These are phyloP conservation scores for Pleurotus salmoneostramineus DNA, from an alignment of 768 basidiomycete genomes.

Conservation along the genomic window DNA sequence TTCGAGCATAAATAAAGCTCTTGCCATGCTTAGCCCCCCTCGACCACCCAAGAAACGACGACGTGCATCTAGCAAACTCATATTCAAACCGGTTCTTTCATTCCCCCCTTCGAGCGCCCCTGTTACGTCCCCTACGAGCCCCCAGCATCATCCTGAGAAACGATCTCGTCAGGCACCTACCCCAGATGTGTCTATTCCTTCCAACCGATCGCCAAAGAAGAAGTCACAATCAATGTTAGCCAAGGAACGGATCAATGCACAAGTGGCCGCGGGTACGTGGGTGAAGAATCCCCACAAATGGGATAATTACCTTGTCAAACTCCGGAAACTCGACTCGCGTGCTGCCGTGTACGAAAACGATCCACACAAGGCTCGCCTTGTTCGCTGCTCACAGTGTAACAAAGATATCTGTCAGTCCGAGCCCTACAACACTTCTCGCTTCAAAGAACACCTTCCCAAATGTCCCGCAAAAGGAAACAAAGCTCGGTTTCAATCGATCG, in stretches of 20 bases:
- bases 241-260: background rate
- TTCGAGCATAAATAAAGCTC: no score
- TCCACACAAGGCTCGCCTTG: background rate
- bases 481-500: background rate
- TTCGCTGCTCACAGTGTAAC: background rate
- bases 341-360: background rate
- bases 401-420: background rate
- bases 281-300: background rate
- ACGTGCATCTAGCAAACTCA: background rate
- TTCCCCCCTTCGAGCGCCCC: background rate
- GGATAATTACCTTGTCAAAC: background rate
- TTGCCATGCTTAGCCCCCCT: background rate
- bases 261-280: background rate
- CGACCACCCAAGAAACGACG: background rate
- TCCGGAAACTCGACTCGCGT: background rate
- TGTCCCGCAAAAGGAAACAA: background rate
- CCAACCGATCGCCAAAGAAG: background rate
- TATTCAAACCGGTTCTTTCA: no score
- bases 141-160: background rate
- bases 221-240: background rate
- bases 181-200: no score
- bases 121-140: background rate
- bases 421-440: background rate
- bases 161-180: background rate
- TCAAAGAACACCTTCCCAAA: background rate